These are phyloP conservation scores for Ascochyta koolunga DNA, from an alignment of 2,329 filamentous ascomycete species.

Conservation along the genomic window DNA sequence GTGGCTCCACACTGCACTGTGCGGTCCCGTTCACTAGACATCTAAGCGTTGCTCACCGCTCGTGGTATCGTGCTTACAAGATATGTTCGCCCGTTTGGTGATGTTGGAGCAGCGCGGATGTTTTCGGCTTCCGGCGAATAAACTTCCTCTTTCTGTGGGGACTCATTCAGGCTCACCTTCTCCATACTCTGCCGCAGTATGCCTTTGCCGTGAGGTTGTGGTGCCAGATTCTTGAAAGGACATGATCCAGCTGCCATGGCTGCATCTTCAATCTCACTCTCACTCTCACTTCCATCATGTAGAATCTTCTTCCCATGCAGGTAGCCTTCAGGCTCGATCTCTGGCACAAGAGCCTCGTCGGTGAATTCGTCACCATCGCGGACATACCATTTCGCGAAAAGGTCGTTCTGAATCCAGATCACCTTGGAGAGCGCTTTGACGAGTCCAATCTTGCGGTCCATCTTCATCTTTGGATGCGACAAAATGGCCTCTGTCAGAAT, in stretches of 20 bases:
- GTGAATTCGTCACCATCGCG: constrained; percentile 68
- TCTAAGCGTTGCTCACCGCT: constrained; percentile 22
- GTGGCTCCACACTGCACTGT: constrained; percentile 1
- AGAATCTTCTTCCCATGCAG: constrained; percentile 45
- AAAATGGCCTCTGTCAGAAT: constrained; percentile 78
- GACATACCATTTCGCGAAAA: constrained; percentile 84
- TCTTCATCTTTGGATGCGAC: constrained; percentile 69
- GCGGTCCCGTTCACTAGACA: constrained; percentile 11
- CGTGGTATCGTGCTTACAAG: constrained; percentile 21
- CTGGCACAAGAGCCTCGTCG: constrained; percentile 50
- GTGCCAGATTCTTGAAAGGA: constrained; percentile 40
- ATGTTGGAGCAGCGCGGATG: constrained; percentile 18
- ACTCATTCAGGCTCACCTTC: constrained; percentile 12
- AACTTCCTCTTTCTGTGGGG: constrained; percentile 16
- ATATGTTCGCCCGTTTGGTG: constrained; percentile 7
- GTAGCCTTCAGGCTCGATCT: constrained; percentile 46
- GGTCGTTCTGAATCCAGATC: constrained; percentile 86
- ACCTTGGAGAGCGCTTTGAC: constrained; percentile 80
- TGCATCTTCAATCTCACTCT: constrained; percentile 37
- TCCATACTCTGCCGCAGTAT: constrained; percentile 17
- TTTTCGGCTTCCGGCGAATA: constrained; percentile 17
- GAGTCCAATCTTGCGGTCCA: constrained; percentile 73
- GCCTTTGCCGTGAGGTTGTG: constrained; percentile 16
- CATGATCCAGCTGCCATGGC: constrained; percentile 30
- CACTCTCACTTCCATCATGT: constrained; percentile 36